Percentiles rank a stretch among this genome's conserved stretches.
These are phyloP conservation scores for Exophiala bonariae DNA, from an alignment of 2,329 filamentous ascomycete genomes.

Conservation along the genomic window DNA sequence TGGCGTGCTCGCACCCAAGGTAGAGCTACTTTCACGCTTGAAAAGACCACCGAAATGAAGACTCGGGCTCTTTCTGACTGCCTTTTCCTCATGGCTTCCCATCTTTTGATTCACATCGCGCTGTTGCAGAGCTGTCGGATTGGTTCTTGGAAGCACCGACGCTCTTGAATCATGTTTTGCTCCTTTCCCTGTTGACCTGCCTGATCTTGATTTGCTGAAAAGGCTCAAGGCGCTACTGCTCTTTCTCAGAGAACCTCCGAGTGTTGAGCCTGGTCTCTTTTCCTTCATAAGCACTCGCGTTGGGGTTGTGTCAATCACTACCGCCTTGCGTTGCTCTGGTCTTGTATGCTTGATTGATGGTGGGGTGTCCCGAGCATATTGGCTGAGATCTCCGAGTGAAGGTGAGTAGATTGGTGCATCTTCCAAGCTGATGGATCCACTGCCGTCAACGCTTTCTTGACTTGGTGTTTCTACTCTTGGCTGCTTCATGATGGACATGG, in stretches of 20 bases:
- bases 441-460: constrained; percentile 14
- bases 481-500: not conserved
- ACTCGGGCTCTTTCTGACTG: constrained; percentile 3
- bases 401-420: constrained; percentile 28
- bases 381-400: constrained; percentile 25
- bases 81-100: not conserved
- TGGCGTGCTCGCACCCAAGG: not conserved
- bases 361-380: constrained; percentile 24
- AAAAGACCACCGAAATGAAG: constrained; percentile 1
- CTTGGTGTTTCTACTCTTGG: constrained; percentile 3
- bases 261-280: not conserved
- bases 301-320: constrained; percentile 10
- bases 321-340: not conserved
- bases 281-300: constrained; percentile 11
- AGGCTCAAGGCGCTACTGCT: constrained; percentile 19
- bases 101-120: constrained; percentile 1
- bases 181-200: not conserved
- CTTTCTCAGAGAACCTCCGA: constrained; percentile 15
- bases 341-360: constrained; percentile 1
- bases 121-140: not conserved
- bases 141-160: no score
- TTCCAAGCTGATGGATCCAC: constrained; percentile 17
- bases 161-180: no score
- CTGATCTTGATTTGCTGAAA: constrained; percentile 15
- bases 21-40: not conserved